phyloP scores from a whole-genome alignment of 2,329 filamentous ascomycete species.

The Exophiala sideris region DNA sequence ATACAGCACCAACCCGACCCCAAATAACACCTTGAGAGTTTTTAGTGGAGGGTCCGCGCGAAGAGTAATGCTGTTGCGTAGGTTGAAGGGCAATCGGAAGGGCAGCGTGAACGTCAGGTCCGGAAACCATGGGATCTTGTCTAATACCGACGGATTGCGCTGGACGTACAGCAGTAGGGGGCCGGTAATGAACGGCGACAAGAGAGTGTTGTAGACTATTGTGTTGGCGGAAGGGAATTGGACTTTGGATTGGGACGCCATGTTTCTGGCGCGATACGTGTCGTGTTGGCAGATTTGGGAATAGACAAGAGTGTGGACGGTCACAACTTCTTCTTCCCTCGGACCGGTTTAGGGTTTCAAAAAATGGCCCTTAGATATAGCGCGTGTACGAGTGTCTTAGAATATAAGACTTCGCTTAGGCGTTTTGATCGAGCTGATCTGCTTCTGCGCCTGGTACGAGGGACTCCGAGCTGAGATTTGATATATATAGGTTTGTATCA shows the following conservation, averaged over 20 bases:
- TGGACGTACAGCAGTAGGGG: slow-evolving; percentile 15
- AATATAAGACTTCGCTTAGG: no score
- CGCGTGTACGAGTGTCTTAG: no score
- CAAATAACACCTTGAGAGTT: slow-evolving; percentile 47
- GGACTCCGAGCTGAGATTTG: no score
- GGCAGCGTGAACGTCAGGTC: slow-evolving; percentile 4
- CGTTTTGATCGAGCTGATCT: no score
- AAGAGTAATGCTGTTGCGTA: slow-evolving; percentile 8
- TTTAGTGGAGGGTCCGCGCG: slow-evolving; percentile 12
- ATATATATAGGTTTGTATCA: no score
- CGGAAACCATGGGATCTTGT: slow-evolving; percentile 13
- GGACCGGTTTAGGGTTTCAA: no score
- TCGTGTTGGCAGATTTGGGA: no score
- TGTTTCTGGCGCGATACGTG: background rate
- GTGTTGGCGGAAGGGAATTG: slow-evolving; percentile 2
- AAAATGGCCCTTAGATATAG: no score
- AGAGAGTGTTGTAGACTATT: slow-evolving; percentile 8
- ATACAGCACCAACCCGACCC: slow-evolving; percentile 50
- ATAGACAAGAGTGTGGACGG: no score
- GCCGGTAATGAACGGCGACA: slow-evolving; percentile 18
- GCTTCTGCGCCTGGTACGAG: no score
- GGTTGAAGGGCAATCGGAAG: slow-evolving; percentile 9
- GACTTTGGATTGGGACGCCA: slow-evolving; percentile 2
- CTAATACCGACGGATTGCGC: slow-evolving; percentile 10
- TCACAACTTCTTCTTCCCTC: no score